A percentile compares a stretch with the other conserved stretches of the same genome.
Evolutionary conservation across 2,329 filamentous ascomycete genomes (phyloP).

Genomic region (Colletotrichum magnum): DNA sequence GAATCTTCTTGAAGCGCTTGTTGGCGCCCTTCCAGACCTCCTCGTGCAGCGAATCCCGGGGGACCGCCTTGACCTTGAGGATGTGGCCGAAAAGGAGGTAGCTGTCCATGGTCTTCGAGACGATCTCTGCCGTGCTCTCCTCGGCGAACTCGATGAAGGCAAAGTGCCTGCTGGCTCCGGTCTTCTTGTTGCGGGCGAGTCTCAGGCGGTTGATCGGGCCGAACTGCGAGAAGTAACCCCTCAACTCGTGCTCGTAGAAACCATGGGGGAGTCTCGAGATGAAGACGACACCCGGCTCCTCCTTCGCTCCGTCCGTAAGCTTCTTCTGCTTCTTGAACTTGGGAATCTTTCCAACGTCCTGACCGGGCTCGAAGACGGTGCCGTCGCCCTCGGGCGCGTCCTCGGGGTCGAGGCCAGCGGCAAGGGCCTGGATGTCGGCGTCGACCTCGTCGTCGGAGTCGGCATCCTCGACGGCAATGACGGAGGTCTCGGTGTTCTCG

Average conservation of each 20-base stretch:
- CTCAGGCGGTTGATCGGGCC: constrained; percentile 80
- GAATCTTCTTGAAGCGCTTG: constrained; percentile 83
- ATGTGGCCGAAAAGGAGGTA: constrained; percentile 97
- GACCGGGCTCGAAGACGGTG: constrained; percentile 60
- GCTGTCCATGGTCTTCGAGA: constrained; percentile 96
- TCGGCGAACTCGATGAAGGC: constrained; percentile 94
- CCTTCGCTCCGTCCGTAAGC: constrained; percentile 51
- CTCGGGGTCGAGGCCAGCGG: constrained; percentile 59
- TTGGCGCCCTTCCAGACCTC: constrained; percentile 93
- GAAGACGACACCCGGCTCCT: constrained; percentile 85
- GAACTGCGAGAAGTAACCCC: constrained; percentile 93
- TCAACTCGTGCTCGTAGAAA: constrained; percentile 98
- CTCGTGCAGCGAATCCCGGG: constrained; percentile 82
- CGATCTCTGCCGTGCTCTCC: constrained; percentile 85
- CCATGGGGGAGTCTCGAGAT: constrained; percentile 91
- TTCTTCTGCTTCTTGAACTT: constrained; percentile 60
- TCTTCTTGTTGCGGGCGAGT: constrained; percentile 91
- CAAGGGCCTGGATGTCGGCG: constrained; percentile 59
- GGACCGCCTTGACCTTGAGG: constrained; percentile 86
- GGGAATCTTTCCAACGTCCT: constrained; percentile 67
- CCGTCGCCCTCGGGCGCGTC: constrained; percentile 50
- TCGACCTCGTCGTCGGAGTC: constrained; percentile 58
- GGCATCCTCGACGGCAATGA: constrained; percentile 48
- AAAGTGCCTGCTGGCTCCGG: constrained; percentile 92
- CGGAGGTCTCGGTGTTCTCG: constrained; percentile 43